Evolutionary conservation across 2,329 filamentous ascomycete genomes (phyloP), one percentile per base, ranked within the genome.

Genomic region (Ophiostoma populinum): DNA sequence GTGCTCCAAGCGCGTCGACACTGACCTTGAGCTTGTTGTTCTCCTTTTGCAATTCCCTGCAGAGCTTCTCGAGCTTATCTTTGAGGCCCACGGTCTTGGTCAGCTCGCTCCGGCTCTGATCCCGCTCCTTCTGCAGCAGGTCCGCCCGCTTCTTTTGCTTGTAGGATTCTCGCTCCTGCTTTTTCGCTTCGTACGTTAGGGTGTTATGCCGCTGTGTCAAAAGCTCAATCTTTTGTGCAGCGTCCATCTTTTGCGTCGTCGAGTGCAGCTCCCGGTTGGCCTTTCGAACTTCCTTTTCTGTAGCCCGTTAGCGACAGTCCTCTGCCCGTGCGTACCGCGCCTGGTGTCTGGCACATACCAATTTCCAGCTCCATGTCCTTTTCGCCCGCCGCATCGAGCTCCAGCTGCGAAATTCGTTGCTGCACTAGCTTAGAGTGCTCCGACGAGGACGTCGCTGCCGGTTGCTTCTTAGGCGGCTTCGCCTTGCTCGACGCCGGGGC

Each of bases 281-380:
- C 57, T 87, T 86, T 55, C 86, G 90, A 36, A 94, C 83, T 62
- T 93, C 85, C 45, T 83, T 80, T 57, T 92, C 87, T 92, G 53
- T 10, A 15, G 6, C 12, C 5, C 13, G n/a, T n/a, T n/a, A n/a
- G n/a, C n/a, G n/a, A n/a, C n/a, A n/a, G n/a, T n/a, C n/a, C n/a
- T n/a, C n/a, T n/a, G n/a, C n/a, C n/a, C n/a, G n/a, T n/a, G n/a
- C n/a, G n/a, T n/a, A n/a, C n/a, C n/a, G n/a, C n/a, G n/a, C n/a
- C n/a, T n/a, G n/a, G n/a, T n/a, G n/a, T n/a, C n/a, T n/a, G n/a
- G n/a, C n/a, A 53, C 53, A 32, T 43, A 92, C 85, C 83, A 53
- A 98, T 94, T 63, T 95, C 90, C 41, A 80, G 73, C 58, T 94
- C 86, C 57, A 94, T 83, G 47, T 92, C 87, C 56, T 92, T 93